Conservation (phyloP, 2,329 filamentous ascomycete genomes). For the Annulohypoxylon truncatum region DNA sequence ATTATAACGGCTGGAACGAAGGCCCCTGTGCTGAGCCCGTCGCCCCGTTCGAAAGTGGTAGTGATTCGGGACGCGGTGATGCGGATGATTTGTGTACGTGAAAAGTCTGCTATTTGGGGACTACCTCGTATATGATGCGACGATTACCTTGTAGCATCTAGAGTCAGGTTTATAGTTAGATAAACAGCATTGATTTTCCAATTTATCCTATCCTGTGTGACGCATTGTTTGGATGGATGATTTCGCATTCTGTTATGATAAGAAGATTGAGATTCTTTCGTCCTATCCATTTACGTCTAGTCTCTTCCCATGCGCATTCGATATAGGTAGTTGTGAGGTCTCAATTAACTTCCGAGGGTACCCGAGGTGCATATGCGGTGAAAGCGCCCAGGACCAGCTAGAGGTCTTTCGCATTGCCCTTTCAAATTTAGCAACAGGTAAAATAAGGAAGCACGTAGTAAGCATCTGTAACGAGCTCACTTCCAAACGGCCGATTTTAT, state of each 20-base stretch:
- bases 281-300: too few species aligned
- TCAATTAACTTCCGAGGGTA: too few species aligned
- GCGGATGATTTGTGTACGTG: slow-evolving; percentile 34
- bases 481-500: too few species aligned
- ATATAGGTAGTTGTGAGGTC: too few species aligned
- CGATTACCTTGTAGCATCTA: slow-evolving; percentile 2
- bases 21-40: slow-evolving; percentile 44
- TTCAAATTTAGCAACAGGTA: too few species aligned
- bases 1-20: slow-evolving; percentile 50
- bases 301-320: too few species aligned
- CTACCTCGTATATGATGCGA: not conserved
- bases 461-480: too few species aligned
- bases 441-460: too few species aligned
- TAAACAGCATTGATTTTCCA: slow-evolving; percentile 1
- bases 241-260: not conserved
- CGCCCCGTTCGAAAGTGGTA: slow-evolving; percentile 36
- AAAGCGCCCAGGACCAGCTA: too few species aligned
- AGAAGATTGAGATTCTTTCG: too few species aligned
- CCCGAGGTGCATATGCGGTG: too few species aligned
- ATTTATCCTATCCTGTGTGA: not conserved
- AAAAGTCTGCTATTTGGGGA: not conserved
- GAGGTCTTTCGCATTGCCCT: too few species aligned
- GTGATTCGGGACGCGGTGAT: slow-evolving; percentile 43
- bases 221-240: not conserved
- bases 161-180: slow-evolving; percentile 13